Evolutionary conservation across 352 stramenopile genomes (phyloP).

Genomic region (Halophytophthora polymorphica): DNA sequence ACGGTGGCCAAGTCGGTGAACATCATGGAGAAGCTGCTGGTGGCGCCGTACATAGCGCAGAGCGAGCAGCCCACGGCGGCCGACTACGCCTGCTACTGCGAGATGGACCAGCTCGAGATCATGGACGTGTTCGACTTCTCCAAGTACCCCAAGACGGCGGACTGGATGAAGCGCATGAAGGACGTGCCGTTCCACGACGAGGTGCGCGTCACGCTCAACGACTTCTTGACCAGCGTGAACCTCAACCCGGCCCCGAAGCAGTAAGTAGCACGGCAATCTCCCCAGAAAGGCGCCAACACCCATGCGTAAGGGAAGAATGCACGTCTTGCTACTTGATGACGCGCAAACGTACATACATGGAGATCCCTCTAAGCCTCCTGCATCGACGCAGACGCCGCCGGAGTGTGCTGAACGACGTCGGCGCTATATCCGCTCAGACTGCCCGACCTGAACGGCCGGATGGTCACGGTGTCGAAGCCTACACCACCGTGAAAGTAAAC

Average conservation of each 20-base stretch:
- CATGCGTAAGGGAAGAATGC: too few relatives aligned
- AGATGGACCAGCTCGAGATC: slow-evolving; percentile 34
- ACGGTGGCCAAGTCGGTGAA: slow-evolving; percentile 25
- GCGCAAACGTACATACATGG: too few relatives aligned
- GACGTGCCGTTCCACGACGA: slow-evolving; percentile 40
- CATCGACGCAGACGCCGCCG: slow-evolving; percentile 1
- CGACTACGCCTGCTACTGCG: slow-evolving; percentile 33
- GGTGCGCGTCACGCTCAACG: slow-evolving; percentile 25
- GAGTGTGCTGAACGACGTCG: slow-evolving; percentile 25
- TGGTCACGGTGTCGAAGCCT: slow-evolving; percentile 54
- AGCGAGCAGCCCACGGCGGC: slow-evolving; percentile 24
- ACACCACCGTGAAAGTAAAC: not conserved
- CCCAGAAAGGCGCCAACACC: too few relatives aligned
- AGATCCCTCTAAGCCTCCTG: too few relatives aligned
- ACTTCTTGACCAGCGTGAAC: slow-evolving; percentile 15
- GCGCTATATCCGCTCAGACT: slow-evolving; percentile 64
- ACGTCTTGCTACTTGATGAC: too few relatives aligned
- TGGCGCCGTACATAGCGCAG: slow-evolving; percentile 29
- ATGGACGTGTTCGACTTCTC: slow-evolving; percentile 38
- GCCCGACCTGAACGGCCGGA: slow-evolving; percentile 56
- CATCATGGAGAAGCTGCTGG: slow-evolving; percentile 44
- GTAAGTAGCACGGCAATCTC: too few relatives aligned
- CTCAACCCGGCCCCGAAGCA: slow-evolving; percentile 5
- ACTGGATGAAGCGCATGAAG: slow-evolving; percentile 43
- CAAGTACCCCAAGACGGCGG: slow-evolving; percentile 30